Conservation (phyloP, 805 yeast genomes). For the Monosporozyma yasuniensis region DNA sequence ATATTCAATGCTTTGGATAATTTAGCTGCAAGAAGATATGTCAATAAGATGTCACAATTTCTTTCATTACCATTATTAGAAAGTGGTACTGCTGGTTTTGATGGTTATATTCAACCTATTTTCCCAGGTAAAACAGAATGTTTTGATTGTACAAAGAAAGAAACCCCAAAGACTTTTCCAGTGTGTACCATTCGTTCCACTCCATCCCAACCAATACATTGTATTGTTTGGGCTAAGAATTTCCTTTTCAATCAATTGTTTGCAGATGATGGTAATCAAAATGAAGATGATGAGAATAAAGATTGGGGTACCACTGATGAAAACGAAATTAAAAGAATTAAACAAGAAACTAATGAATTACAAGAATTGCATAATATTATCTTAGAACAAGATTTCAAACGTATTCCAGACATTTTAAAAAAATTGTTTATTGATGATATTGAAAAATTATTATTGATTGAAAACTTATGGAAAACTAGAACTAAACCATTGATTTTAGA, state of each 20-base stretch:
- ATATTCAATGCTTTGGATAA: constrained; percentile 93
- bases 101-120: constrained; percentile 92
- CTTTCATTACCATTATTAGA: constrained; percentile 74
- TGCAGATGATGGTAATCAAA: constrained; percentile 35
- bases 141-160: constrained; percentile 83
- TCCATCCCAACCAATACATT: constrained; percentile 92
- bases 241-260: constrained; percentile 78
- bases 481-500: constrained; percentile 56
- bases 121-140: constrained; percentile 78
- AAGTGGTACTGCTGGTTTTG: constrained; percentile 90
- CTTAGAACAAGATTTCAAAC: constrained; percentile 22
- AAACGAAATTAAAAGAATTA: constrained; percentile 54
- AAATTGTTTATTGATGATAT: constrained; percentile 72
- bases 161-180: constrained; percentile 83
- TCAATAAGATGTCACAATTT: constrained; percentile 73
- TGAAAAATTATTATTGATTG: constrained; percentile 58
- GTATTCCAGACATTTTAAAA: constrained; percentile 38
- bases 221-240: constrained; percentile 95
- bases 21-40: constrained; percentile 83
- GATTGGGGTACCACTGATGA: constrained; percentile 53
- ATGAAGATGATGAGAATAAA: constrained; percentile 33
- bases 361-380: constrained; percentile 39
- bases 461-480: constrained; percentile 70
- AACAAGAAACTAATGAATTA: constrained; percentile 61
- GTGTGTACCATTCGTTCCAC: constrained; percentile 96